Evolutionary conservation across 2,329 filamentous ascomycete genomes (phyloP).

Genomic region (Neofusicoccum parvum): DNA sequence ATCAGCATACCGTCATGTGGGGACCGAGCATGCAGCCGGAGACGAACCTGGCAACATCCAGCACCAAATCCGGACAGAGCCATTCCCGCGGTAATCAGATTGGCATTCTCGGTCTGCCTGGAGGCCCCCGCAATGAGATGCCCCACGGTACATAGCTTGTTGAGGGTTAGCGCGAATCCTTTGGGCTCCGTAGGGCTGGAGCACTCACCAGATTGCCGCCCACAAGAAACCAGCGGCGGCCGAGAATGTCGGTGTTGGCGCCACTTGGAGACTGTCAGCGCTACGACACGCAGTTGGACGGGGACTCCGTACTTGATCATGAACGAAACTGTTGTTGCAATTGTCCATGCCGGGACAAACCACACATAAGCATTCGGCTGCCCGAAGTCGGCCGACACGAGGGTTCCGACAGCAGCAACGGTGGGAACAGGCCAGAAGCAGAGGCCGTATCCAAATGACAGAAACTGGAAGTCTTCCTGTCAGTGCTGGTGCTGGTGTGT

Average conservation of each 20-base stretch:
- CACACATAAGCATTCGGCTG: slow-evolving; percentile 22
- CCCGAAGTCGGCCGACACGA: slow-evolving; percentile 1
- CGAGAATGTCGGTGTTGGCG: slow-evolving; percentile 52
- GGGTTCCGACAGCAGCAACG: slow-evolving; percentile 28
- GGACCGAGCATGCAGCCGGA: background rate
- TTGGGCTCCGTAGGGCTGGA: no score
- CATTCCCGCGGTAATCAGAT: slow-evolving; percentile 43
- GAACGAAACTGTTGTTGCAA: slow-evolving; percentile 27
- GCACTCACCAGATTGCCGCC: slow-evolving; percentile 43
- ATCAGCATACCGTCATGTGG: slow-evolving; percentile 4
- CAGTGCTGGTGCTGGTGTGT: no score
- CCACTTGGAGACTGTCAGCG: slow-evolving; percentile 22
- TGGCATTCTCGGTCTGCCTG: slow-evolving; percentile 40
- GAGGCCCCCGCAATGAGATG: slow-evolving; percentile 23
- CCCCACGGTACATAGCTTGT: background rate
- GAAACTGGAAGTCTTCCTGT: slow-evolving; percentile 20
- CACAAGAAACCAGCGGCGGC: slow-evolving; percentile 51
- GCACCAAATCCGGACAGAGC: slow-evolving; percentile 49
- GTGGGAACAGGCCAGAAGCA: slow-evolving; percentile 35
- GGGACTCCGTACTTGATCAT: slow-evolving; percentile 20
- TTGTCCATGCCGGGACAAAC: slow-evolving; percentile 30
- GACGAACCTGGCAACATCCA: slow-evolving; percentile 45
- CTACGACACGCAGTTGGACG: no score
- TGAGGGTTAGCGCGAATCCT: background rate
- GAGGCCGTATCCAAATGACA: slow-evolving; percentile 32